Evolutionary conservation across 2,329 filamentous ascomycete species (phyloP).

Genomic region (Canariomyces notabilis): DNA sequence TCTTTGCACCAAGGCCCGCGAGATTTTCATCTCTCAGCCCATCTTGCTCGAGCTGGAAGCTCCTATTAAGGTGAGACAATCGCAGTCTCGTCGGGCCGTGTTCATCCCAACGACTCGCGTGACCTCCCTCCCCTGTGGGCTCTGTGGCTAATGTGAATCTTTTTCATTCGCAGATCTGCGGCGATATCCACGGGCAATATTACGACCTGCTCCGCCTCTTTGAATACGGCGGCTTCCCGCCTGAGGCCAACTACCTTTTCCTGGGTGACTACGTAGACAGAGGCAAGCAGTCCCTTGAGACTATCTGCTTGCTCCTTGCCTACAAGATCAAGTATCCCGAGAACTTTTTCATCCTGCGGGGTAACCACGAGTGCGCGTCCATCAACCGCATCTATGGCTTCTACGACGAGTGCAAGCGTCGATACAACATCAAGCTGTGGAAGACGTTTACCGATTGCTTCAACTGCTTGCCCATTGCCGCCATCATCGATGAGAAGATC

Average conservation of each 20-base stretch:
- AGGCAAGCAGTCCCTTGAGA: slow-evolving; percentile 98
- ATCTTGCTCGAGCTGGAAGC: slow-evolving; percentile 96
- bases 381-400: slow-evolving; percentile 99
- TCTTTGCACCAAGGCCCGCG: slow-evolving; percentile 95
- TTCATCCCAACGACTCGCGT: slow-evolving; percentile 3
- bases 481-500: slow-evolving; percentile 99
- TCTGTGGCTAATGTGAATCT: slow-evolving; percentile 19
- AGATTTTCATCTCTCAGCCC: slow-evolving; percentile 99
- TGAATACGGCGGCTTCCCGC: slow-evolving; percentile 96
- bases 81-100: slow-evolving; percentile 1
- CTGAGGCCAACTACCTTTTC: slow-evolving; percentile 99
- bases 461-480: slow-evolving; percentile 96
- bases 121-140: slow-evolving; percentile 8
- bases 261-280: slow-evolving; percentile 98
- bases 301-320: slow-evolving; percentile 89
- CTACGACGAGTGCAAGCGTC: slow-evolving; percentile 98
- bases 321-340: slow-evolving; percentile 99
- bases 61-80: slow-evolving; percentile 81
- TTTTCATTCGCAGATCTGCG: slow-evolving; percentile 69
- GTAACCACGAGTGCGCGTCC: slow-evolving; percentile 97
- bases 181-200: slow-evolving; percentile 98
- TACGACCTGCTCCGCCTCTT: slow-evolving; percentile 96
- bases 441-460: slow-evolving; percentile 99
- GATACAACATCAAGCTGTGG: slow-evolving; percentile 99
- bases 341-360: slow-evolving; percentile 98